Percentiles rank a stretch among this genome's conserved stretches.
Evolutionary conservation across 108 stramenopile genomes (phyloP).

Genomic region (Thalassiosira profunda): DNA sequence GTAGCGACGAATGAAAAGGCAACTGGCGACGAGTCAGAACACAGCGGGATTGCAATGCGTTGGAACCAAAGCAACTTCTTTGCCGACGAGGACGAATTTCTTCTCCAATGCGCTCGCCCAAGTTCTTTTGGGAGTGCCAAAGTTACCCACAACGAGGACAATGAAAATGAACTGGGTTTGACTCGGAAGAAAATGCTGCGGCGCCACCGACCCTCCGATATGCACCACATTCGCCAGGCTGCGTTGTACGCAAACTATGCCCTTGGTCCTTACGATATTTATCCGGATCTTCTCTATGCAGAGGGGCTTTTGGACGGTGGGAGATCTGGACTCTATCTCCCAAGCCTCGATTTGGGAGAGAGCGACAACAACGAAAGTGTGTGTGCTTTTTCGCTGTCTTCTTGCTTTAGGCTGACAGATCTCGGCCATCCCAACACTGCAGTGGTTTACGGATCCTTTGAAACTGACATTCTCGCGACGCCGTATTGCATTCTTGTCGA

Average conservation of each 20-base stretch:
- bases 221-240: slow-evolving; percentile 16
- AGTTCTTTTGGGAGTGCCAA: no score
- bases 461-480: slow-evolving; percentile 1
- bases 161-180: no score
- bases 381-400: slow-evolving; percentile 7
- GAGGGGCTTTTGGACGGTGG: slow-evolving; percentile 8
- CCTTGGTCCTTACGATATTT: slow-evolving; percentile 10
- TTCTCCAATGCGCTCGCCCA: no score
- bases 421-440: slow-evolving; percentile 7
- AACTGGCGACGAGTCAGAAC: slow-evolving; percentile 1
- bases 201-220: slow-evolving; percentile 6
- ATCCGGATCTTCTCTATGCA: slow-evolving; percentile 3
- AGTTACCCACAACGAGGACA: neutral
- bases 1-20: neutral
- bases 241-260: slow-evolving; percentile 22
- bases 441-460: slow-evolving; percentile 12
- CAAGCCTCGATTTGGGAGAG: neutral
- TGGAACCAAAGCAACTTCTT: neutral
- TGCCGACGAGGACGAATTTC: neutral
- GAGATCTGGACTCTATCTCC: neutral
- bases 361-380: no score
- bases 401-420: slow-evolving; percentile 15
- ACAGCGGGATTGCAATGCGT: neutral
- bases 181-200: no score
- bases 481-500: slow-evolving; percentile 27